A percentile compares a stretch with the other conserved stretches of the same genome.
phyloP scores from a whole-genome alignment of 2,329 filamentous ascomycete genomes.

The Pseudogymnoascus sp. region DNA sequence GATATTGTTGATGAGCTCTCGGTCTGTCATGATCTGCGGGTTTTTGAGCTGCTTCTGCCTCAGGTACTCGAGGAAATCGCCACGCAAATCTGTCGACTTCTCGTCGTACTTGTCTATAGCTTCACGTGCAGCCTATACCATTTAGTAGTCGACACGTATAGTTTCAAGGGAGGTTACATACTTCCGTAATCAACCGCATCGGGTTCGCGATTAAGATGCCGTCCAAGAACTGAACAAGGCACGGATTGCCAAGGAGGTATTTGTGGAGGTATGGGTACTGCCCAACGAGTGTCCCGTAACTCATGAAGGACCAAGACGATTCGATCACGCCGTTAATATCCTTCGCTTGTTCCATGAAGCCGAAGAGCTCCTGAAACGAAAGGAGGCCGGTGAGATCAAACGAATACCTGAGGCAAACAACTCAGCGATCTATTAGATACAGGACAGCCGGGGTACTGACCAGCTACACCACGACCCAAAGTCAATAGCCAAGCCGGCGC shows the following conservation, averaged over 20 bases:
- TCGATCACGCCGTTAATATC: constrained; percentile 13
- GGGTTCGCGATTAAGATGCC: no score
- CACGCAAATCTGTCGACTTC: no score
- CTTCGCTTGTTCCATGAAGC: constrained; percentile 13
- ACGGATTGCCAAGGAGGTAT: constrained; percentile 1
- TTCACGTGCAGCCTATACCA: no score
- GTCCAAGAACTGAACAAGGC: neutral
- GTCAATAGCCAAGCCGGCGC: no score
- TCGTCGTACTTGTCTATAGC: no score
- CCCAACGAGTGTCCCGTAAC: neutral
- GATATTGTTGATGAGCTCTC: constrained; percentile 21
- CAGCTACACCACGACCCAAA: no score
- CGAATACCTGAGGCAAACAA: constrained; percentile 9
- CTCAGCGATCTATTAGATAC: no score
- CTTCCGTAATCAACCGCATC: no score
- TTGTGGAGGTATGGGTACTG: constrained; percentile 9
- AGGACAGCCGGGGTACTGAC: no score
- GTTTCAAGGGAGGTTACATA: no score
- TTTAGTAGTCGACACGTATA: no score
- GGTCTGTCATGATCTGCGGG: constrained; percentile 23
- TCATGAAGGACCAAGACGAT: neutral
- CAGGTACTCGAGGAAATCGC: no score
- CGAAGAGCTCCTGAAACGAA: constrained; percentile 11
- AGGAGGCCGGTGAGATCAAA: constrained; percentile 14
- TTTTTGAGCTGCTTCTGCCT: constrained; percentile 1